Percentiles rank a stretch among this genome's conserved stretches.
Evolutionary conservation across 331 rosid species (phyloP).

Genomic region (Rhamnella rubrinervis): DNA sequence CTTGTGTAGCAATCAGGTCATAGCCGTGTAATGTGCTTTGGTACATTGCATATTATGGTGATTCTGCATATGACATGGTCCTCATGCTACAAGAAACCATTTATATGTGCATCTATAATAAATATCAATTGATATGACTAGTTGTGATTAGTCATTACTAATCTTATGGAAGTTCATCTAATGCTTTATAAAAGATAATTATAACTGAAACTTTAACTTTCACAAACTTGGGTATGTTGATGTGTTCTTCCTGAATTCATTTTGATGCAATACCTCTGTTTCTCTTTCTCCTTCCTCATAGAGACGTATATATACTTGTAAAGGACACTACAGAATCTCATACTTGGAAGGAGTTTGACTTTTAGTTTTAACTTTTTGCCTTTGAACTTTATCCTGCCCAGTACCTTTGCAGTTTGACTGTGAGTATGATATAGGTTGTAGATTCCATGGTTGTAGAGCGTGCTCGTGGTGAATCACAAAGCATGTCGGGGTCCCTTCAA

Average conservation of each 20-base stretch:
- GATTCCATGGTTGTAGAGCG: conserved; percentile 99
- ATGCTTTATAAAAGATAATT: no score
- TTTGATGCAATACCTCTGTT: not conserved
- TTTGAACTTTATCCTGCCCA: conserved; percentile 18
- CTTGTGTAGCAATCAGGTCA: no score
- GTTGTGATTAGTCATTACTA: not conserved
- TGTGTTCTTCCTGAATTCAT: no score
- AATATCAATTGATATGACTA: not conserved
- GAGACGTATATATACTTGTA: no score
- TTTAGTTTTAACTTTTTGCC: conserved; percentile 9
- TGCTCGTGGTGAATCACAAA: conserved; percentile 99
- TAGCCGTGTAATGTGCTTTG: no score
- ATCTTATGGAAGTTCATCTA: not conserved
- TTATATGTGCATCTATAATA: no score
- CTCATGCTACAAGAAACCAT: no score
- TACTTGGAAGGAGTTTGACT: not conserved
- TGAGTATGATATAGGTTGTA: conserved; percentile 70
- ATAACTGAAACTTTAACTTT: no score
- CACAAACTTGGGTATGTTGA: no score
- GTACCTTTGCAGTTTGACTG: conserved; percentile 17
- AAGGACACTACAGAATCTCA: no score
- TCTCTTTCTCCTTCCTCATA: not conserved
- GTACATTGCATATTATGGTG: no score
- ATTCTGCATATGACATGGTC: no score
- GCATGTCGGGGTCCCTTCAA: conserved; percentile 94